These are phyloP conservation scores for Cicer bijugum DNA, from an alignment of 306 rosid genomes.

Conservation along the genomic window DNA sequence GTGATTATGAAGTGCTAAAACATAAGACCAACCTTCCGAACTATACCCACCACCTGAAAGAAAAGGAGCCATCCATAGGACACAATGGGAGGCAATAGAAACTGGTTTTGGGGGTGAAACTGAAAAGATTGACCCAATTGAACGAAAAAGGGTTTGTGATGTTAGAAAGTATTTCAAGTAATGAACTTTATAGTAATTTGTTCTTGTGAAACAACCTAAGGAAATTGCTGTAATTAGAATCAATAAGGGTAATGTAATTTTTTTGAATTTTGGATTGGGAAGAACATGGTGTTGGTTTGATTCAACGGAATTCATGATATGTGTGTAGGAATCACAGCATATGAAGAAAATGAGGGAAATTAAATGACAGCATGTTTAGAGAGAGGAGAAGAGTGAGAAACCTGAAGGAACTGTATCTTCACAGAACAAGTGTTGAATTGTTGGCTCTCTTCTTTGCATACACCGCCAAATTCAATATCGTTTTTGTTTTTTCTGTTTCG, in stretches of 20 bases:
- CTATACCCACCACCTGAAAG: conserved; percentile 93
- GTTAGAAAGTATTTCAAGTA: conserved; percentile 48
- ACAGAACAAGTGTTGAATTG: too few species aligned
- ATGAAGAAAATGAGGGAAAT: neutral
- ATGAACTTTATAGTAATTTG: conserved; percentile 54
- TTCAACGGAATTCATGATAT: conserved; percentile 55
- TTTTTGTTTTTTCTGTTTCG: too few species aligned
- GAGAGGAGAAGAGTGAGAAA: conserved; percentile 28
- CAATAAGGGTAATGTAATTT: conserved; percentile 52
- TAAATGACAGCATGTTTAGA: conserved; percentile 27
- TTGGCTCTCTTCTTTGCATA: too few species aligned
- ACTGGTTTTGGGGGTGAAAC: conserved; percentile 43
- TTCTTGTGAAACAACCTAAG: conserved; percentile 49
- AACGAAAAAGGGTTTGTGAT: conserved; percentile 42
- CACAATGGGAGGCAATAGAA: conserved; percentile 51
- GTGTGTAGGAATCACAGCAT: conserved; percentile 1
- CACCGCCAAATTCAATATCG: too few species aligned
- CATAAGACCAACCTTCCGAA: conserved; percentile 84
- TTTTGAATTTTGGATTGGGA: conserved; percentile 51
- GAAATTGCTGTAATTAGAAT: conserved; percentile 61
- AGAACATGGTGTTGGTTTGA: conserved; percentile 40
- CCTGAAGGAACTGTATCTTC: neutral
- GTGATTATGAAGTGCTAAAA: conserved; percentile 61
- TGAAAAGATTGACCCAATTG: conserved; percentile 47
- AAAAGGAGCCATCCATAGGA: conserved; percentile 90